Base-by-base conservation (phyloP, 208 protist genomes). In the Trypanosoma boissoni region DNA sequence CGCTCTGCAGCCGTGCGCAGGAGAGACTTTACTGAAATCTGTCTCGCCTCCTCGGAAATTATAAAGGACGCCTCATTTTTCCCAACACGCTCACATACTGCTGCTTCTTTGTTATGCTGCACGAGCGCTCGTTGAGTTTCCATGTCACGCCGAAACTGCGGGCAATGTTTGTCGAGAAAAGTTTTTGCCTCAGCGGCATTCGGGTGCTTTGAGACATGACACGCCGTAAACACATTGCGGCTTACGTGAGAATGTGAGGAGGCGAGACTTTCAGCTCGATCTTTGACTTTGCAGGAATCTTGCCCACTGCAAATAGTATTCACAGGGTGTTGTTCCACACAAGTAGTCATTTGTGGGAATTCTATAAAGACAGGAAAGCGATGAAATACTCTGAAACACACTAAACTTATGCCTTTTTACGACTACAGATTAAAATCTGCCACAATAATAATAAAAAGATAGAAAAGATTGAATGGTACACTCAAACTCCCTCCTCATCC, bases 211-310 rank as follows among this genome's bases (percentile, higher is more conserved):
- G 37, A 76, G 31, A 76, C 64, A 34, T 80, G 67, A 6, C 58
- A 79, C 0, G 86, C 76, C 8, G 76, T 83, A 49, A 90, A 86
- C 5, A 45, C 36, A 43, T 77, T 86, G 27, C 58, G 42, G 18
- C 32, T 29, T 20, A 26, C 8, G n/a, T n/a, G n/a, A n/a, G n/a
- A n/a, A n/a, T n/a, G n/a, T n/a, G n/a, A n/a, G n/a, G n/a, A n/a
- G n/a, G n/a, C n/a, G n/a, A n/a, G n/a, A n/a, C n/a, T n/a, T n/a
- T n/a, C n/a, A n/a, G n/a, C n/a, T n/a, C n/a, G n/a, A n/a, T n/a
- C n/a, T n/a, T n/a, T n/a, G n/a, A n/a, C n/a, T n/a, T n/a, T n/a
- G n/a, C n/a, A n/a, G n/a, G n/a, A n/a, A n/a, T n/a, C n/a, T n/a
- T n/a, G n/a, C n/a, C n/a, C n/a, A n/a, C n/a, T n/a, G n/a, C n/a